phyloP scores from a whole-genome alignment of 2,329 filamentous ascomycete species.

The Exophiala calicioides region DNA sequence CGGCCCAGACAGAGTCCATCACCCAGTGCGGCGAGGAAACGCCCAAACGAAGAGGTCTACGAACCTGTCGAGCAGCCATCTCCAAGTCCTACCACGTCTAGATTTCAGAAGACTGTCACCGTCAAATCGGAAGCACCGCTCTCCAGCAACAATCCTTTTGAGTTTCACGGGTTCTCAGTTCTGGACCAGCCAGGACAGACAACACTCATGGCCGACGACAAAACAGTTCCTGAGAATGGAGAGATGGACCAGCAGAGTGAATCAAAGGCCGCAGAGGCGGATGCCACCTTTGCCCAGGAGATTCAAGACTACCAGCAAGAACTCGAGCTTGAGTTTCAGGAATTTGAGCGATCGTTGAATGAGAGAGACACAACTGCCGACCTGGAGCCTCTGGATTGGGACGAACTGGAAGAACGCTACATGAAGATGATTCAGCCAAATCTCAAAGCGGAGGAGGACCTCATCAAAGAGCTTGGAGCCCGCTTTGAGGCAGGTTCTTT shows the following conservation, averaged over 20 bases:
- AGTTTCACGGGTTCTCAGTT: no score
- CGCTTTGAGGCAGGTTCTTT: constrained; percentile 60
- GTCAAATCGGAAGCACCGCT: background rate
- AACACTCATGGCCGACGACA: background rate
- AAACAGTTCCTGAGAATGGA: background rate
- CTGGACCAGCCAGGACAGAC: background rate
- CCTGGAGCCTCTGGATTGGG: constrained; percentile 70
- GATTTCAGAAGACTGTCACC: constrained; percentile 10
- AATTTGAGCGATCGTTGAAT: constrained; percentile 28
- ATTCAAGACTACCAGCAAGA: constrained; percentile 23
- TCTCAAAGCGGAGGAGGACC: constrained; percentile 62
- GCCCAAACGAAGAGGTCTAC: constrained; percentile 28
- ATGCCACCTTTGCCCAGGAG: constrained; percentile 20
- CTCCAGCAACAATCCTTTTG: background rate
- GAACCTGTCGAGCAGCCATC: constrained; percentile 10
- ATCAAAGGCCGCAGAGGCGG: background rate
- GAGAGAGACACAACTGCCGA: constrained; percentile 47
- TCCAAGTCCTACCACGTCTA: constrained; percentile 16
- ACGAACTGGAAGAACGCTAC: constrained; percentile 71
- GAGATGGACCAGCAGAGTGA: background rate
- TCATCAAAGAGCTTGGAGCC: constrained; percentile 67
- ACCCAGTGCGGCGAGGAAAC: constrained; percentile 17
- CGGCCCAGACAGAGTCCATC: constrained; percentile 13
- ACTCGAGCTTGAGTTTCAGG: constrained; percentile 26
- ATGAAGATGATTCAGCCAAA: constrained; percentile 64